phyloP scores from a whole-genome alignment of 192 early-diverging fungal genomes.

The Coemansia sp. region DNA sequence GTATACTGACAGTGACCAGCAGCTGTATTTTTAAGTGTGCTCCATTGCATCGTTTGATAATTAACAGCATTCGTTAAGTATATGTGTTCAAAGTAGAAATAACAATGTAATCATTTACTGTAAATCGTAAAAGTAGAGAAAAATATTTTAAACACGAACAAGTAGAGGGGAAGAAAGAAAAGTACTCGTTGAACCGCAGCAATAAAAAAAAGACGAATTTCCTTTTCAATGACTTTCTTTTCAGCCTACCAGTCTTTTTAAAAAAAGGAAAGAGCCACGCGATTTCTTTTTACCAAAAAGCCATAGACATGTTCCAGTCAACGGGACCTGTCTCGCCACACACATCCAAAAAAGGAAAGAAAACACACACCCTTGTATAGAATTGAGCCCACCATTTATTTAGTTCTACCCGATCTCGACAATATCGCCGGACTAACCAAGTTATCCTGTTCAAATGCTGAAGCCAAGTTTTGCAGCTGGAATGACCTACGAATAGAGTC shows the following conservation, averaged over 20 bases:
- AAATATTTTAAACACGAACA: not conserved
- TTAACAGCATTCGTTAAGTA: not conserved
- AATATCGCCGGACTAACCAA: not conserved
- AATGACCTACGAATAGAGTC: slow-evolving; percentile 46
- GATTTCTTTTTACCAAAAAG: slow-evolving; percentile 1
- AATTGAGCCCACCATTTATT: not conserved
- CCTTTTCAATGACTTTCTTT: no score
- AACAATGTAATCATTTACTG: not conserved
- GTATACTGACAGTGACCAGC: slow-evolving; percentile 5
- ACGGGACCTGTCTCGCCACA: not conserved
- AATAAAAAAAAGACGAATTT: no score
- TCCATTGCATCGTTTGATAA: slow-evolving; percentile 8
- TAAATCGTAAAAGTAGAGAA: not conserved
- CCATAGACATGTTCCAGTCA: not conserved
- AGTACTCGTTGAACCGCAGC: not conserved
- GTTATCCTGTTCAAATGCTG: not conserved
- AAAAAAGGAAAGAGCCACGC: not conserved
- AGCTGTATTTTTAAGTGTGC: not conserved
- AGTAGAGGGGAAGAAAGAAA: not conserved
- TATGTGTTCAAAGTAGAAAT: not conserved
- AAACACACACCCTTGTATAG: not conserved
- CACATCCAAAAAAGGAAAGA: not conserved
- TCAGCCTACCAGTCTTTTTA: not conserved
- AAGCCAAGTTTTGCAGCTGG: slow-evolving; percentile 6
- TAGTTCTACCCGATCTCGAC: not conserved